Conservation (phyloP, 2,329 filamentous ascomycete genomes). For the Botryotinia globosa region DNA sequence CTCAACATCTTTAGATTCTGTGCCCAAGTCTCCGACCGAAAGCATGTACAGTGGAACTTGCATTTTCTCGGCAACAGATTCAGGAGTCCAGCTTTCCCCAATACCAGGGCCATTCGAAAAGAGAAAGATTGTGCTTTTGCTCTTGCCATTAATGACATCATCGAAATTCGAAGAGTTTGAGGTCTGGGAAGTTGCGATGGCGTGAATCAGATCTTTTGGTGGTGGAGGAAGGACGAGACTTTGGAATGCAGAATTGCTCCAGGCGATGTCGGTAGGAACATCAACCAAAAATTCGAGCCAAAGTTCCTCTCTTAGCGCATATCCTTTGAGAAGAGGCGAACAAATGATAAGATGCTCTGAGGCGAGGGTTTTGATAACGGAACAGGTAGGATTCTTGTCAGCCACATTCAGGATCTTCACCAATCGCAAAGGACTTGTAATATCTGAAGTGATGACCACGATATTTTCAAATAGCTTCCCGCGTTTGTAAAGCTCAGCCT, state of each 20-base stretch:
- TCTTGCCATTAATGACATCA: slow-evolving; percentile 52
- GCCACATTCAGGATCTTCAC: not conserved
- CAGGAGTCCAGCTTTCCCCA: slow-evolving; percentile 40
- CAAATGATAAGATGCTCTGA: not conserved
- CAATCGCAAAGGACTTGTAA: slow-evolving; percentile 37
- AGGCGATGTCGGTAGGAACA: slow-evolving; percentile 45
- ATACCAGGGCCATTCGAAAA: slow-evolving; percentile 49
- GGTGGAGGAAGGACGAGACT: slow-evolving; percentile 49
- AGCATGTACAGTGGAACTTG: slow-evolving; percentile 29
- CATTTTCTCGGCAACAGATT: slow-evolving; percentile 32
- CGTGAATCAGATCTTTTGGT: slow-evolving; percentile 51
- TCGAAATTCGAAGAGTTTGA: slow-evolving; percentile 45
- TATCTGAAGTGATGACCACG: slow-evolving; percentile 49
- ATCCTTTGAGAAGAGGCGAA: not conserved
- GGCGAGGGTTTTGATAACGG: not conserved
- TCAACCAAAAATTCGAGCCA: slow-evolving; percentile 38
- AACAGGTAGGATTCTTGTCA: not conserved
- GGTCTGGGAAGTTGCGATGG: slow-evolving; percentile 50
- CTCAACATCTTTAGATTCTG: slow-evolving; percentile 34
- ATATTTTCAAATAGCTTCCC: slow-evolving; percentile 47
- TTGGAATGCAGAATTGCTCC: slow-evolving; percentile 48
- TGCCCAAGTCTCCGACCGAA: slow-evolving; percentile 50
- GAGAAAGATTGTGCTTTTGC: slow-evolving; percentile 51
- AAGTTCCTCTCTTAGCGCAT: not conserved
- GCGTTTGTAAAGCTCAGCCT: slow-evolving; percentile 40